Evolutionary conservation across 2,329 filamentous ascomycete genomes (phyloP), one percentile per base, ranked within the genome.

Genomic region (Botrytis elliptica): DNA sequence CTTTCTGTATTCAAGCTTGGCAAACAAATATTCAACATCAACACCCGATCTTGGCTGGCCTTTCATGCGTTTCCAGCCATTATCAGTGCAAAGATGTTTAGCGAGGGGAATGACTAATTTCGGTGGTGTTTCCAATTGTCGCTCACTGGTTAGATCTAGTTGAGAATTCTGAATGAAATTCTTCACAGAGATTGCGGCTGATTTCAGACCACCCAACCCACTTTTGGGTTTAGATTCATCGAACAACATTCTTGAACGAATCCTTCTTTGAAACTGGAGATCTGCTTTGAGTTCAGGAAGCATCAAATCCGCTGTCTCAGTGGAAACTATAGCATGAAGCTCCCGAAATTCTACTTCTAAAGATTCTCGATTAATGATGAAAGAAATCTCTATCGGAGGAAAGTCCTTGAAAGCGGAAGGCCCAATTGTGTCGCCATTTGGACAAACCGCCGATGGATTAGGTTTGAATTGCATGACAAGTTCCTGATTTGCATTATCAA

Each of bases 1-100:
- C n/a, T 74, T 76, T 49, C 74, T 74, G 25, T 79, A 76, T 49
- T 81, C 79, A 7, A 81, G 76, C 10, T 79, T 80, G 5, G 78
- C 70, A 62, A 81, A 81, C 18, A 81, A 66, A 66, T 82, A 82
- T 36, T 80, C 76, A 18, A 82, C 78, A n/a, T 79, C 74, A 16
- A 75, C 29, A 9, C 70, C 49, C 6, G 29, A 7, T 42, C 22
- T 22, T 40, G 66, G 49, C 8, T 44, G 57, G 6, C 25, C 38
- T 1, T 18, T 52, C 66, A 68, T 57, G 10, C 49, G 38, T 42
- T 57, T 42, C 66, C 66, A 69, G n/a, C 25, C 38, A 25, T 42
- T 16, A 16, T 55, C 1, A 46, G 42, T 16, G 72, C 73, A 65
- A 77, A 79, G 7, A 81, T 73, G 71, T 79, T 72, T 33, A 5